phyloP scores from a whole-genome alignment of 768 basidiomycete species.

The Phanerochaete carnosa region DNA sequence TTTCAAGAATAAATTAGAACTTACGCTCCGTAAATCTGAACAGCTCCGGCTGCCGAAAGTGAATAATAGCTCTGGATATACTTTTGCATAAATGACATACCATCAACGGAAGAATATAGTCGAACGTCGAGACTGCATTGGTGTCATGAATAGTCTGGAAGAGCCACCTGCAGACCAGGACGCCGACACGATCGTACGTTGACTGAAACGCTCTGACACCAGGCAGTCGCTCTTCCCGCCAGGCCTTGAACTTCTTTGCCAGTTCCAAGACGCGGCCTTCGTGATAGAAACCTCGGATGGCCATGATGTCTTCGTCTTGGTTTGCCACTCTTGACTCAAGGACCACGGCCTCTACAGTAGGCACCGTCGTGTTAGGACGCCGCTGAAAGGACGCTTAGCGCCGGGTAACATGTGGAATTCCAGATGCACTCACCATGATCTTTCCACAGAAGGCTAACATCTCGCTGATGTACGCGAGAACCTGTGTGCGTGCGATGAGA shows the following conservation, averaged over 20 bases:
- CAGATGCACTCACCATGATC: conserved; percentile 49
- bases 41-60: conserved; percentile 57
- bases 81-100: conserved; percentile 34
- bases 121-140: conserved; percentile 72
- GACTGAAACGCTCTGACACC: conserved; percentile 82
- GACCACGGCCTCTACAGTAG: conserved; percentile 59
- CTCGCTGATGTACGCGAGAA: conserved; percentile 74
- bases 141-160: conserved; percentile 72
- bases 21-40: conserved; percentile 72
- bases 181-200: conserved; percentile 74
- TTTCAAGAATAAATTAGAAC: conserved; percentile 14
- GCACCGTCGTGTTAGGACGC: conserved; percentile 59
- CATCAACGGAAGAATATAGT: conserved; percentile 81
- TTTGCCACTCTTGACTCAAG: conserved; percentile 59
- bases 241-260: conserved; percentile 58
- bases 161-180: conserved; percentile 75
- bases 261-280: conserved; percentile 55
- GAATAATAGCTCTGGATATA: conserved; percentile 3
- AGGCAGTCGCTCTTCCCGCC: conserved; percentile 68
- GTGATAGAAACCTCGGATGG: conserved; percentile 64
- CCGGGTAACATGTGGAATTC: neutral
- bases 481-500: conserved; percentile 35
- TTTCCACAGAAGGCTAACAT: conserved; percentile 69
- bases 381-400: conserved; percentile 38
- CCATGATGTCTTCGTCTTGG: conserved; percentile 69